A percentile compares a stretch with the other conserved stretches of the same genome.
Conservation (phyloP, 2,329 filamentous ascomycete genomes). For the Chalaropsis ovoidea region DNA sequence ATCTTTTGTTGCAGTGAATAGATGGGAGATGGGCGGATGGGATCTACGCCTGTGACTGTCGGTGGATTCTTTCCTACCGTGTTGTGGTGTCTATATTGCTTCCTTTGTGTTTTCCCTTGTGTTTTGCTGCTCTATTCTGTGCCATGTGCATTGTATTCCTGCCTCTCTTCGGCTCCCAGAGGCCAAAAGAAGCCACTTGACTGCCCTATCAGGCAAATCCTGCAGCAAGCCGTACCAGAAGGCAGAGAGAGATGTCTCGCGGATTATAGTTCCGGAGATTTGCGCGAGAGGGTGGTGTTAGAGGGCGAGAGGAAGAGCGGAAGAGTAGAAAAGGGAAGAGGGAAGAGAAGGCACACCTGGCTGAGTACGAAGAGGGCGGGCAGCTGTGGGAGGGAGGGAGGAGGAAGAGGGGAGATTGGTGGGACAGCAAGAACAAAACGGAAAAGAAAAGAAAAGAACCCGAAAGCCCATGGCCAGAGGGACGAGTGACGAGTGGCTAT, state of each 20-base stretch:
- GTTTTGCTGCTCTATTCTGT: neutral
- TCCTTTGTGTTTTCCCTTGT: neutral
- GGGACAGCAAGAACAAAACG: too few species aligned
- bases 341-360: too few species aligned
- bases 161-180: neutral
- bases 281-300: conserved; percentile 11
- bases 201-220: neutral
- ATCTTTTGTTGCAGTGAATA: neutral
- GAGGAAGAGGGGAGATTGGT: neutral
- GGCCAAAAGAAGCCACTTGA: neutral
- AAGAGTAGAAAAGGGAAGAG: too few species aligned
- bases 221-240: neutral
- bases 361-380: neutral
- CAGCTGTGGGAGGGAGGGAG: neutral
- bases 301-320: neutral
- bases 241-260: conserved; percentile 6
- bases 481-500: too few species aligned
- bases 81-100: neutral
- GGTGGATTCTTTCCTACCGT: neutral
- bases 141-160: neutral
- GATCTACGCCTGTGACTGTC: neutral
- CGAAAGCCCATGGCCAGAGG: neutral
- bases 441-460: neutral
- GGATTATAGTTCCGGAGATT: conserved; percentile 11
- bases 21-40: neutral